phyloP scores from a whole-genome alignment of 345 rosid genomes.

The Microthlaspi erraticum region DNA sequence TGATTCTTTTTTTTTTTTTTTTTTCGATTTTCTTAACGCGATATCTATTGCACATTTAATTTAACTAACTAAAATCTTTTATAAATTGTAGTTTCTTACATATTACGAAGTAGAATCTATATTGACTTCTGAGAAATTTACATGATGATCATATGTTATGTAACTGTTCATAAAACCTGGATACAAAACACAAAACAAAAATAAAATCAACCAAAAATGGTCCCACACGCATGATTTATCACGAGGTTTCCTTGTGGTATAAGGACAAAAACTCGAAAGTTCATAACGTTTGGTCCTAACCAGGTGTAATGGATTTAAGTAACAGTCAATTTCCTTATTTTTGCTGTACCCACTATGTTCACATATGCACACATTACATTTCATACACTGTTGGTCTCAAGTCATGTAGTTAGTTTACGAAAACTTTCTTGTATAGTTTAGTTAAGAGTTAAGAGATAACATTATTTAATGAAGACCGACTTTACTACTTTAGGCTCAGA shows the following conservation, averaged over 20 bases:
- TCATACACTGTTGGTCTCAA: conserved; percentile 10
- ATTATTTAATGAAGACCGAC: conserved; percentile 30
- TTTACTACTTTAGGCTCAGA: conserved; percentile 20
- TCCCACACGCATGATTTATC: conserved; percentile 34
- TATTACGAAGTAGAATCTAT: not conserved
- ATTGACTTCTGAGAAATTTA: conserved; percentile 23
- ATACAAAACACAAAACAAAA: not conserved
- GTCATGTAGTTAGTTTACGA: conserved; percentile 26
- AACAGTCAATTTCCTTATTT: conserved; percentile 21
- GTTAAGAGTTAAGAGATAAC: conserved; percentile 13
- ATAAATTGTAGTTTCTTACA: not conserved
- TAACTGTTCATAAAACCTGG: conserved; percentile 23
- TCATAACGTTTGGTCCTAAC: conserved; percentile 33
- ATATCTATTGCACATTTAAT: not conserved
- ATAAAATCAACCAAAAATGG: conserved; percentile 26
- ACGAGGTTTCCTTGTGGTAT: conserved; percentile 35
- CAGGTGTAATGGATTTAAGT: conserved; percentile 30
- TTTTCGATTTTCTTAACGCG: not conserved
- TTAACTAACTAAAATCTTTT: not conserved
- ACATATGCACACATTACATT: conserved; percentile 16
- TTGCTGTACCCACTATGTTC: conserved; percentile 34
- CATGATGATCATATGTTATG: conserved; percentile 6
- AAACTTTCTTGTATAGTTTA: conserved; percentile 37
- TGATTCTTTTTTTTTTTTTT: not conserved
- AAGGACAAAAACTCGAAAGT: conserved; percentile 37